Conservation (phyloP, 1,284 basidiomycete species). For the Sutorius eximius region DNA sequence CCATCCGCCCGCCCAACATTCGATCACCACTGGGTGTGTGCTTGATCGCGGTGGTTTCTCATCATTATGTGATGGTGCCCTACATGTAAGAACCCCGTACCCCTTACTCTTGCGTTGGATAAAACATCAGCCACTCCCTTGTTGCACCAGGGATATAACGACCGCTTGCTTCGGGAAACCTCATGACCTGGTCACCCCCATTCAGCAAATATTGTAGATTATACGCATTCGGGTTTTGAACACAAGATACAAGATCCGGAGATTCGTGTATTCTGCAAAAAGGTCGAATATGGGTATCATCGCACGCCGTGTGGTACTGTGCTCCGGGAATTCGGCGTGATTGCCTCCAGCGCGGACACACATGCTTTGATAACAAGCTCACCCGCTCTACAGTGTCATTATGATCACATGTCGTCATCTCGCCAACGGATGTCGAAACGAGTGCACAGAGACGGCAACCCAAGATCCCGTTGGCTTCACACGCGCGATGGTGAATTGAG, state of each 20-base stretch:
- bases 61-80: background rate
- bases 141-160: background rate
- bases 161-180: background rate
- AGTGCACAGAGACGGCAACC: background rate
- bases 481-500: background rate
- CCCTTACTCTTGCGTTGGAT: background rate
- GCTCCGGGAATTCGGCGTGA: background rate
- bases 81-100: background rate
- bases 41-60: constrained; percentile 1
- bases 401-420: background rate
- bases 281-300: background rate
- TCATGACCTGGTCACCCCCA: background rate
- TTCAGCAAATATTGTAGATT: background rate
- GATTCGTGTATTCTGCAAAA: background rate
- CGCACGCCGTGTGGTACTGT: background rate
- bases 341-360: background rate
- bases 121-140: background rate
- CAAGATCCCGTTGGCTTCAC: background rate
- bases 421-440: background rate
- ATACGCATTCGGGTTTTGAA: background rate
- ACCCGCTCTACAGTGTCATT: background rate
- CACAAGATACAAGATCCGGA: background rate
- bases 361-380: background rate
- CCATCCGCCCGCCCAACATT: no score
- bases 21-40: background rate